Base-by-base conservation (phyloP, 345 rosid genomes). In the Eucalyptus pauciflora region DNA sequence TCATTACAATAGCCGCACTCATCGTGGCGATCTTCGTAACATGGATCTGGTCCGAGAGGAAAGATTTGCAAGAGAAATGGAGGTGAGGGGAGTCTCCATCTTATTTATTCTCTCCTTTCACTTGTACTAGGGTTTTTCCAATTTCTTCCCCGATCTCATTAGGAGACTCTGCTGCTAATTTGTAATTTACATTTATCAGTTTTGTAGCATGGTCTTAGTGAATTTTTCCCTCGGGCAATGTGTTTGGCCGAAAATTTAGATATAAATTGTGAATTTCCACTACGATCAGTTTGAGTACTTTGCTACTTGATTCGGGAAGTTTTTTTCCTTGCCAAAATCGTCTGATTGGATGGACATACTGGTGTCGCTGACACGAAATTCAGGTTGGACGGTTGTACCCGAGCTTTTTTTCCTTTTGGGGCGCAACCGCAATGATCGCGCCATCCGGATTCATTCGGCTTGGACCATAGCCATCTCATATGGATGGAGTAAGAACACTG, bases 31-130 rank as follows among this genome's bases (percentile, higher is more conserved):
- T 97, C 90, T 94, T 96, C 50, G 95, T 95, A 13, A 98, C 99
- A 3, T 96, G 99, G 98, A 89, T 94, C 50, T 91, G 95, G 92
- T 95, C 99, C 1, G 97, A 98, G 95, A 97, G 92, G 96, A 98
- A 96, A 91, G 99, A 97, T 87, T 93, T 98, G 52, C 93, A 92
- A 24, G 99, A 96, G 79, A 96, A 95, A 88, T 98, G 99, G 99
- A 96, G 97, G 93, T 98, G 93, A 95, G 69, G 81, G 49, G 56
- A 54, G 54, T 69, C 64, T 45, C 87, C 62, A 54, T 49, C 41
- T 5, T 58, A 27, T 50, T 81, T 43, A 76, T 80, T 81, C 76
- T 22, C 52, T 86, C 24, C 80, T 89, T 50, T 31, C 64, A 31
- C 45, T 13, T 48, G 31, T 33, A 16, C 60, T n/a, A 27, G 56